phyloP scores from a whole-genome alignment of 2,329 filamentous ascomycete species.

The Alternaria gansuensis region DNA sequence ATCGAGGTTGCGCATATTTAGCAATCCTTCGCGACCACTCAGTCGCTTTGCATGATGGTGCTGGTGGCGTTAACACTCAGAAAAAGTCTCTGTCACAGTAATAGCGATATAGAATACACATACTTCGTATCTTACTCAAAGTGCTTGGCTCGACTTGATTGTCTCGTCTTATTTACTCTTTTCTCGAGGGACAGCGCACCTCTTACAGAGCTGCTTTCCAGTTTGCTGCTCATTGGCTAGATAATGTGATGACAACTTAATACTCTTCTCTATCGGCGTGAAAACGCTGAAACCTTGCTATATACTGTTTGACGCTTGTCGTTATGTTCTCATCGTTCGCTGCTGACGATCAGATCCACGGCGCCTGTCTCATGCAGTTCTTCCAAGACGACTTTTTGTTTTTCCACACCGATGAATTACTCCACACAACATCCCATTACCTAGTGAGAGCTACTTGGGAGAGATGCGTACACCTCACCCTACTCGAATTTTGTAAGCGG shows the following conservation, averaged over 20 bases:
- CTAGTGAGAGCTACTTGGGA: neutral
- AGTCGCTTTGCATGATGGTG: slow-evolving; percentile 37
- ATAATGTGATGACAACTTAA: too few relatives aligned
- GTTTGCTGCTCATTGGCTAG: too few relatives aligned
- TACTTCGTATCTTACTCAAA: slow-evolving; percentile 13
- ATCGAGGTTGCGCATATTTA: slow-evolving; percentile 18
- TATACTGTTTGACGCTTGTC: neutral
- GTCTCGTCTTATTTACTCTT: neutral
- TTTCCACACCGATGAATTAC: neutral
- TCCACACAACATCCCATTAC: neutral
- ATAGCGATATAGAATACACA: slow-evolving; percentile 40
- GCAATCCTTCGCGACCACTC: slow-evolving; percentile 18
- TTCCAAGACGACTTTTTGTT: neutral
- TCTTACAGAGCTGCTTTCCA: neutral
- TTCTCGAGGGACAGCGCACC: neutral
- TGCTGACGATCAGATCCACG: neutral
- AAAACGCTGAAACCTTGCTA: neutral
- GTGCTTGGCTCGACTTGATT: neutral
- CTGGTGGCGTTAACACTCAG: slow-evolving; percentile 35
- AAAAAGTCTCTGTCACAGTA: slow-evolving; percentile 42
- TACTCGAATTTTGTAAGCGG: neutral
- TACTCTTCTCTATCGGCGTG: too few relatives aligned
- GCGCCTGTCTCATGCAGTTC: neutral
- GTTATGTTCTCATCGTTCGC: neutral
- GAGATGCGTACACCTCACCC: neutral